Evolutionary conservation across 139 green algal genomes (phyloP), one percentile per base, ranked within the genome.

Genomic region (Limnomonas spitsbergensis): DNA sequence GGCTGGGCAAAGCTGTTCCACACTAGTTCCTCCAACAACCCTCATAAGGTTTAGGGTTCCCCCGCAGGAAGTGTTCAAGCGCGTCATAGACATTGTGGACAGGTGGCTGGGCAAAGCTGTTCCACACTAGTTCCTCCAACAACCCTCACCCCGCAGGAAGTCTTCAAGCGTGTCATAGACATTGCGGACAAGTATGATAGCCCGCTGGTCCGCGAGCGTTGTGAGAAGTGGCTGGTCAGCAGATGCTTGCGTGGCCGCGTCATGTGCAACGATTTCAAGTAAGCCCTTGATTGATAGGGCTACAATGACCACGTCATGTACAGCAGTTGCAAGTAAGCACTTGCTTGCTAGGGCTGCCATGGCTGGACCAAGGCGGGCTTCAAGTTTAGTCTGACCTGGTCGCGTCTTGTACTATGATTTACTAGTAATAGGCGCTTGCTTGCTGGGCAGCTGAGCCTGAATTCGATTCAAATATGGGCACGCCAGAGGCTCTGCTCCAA

Each of bases 131-230:
- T n/a, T n/a, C n/a, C n/a, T n/a, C n/a, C n/a, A n/a, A n/a, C n/a
- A n/a, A n/a, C n/a, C n/a, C n/a, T n/a, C n/a, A n/a, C n/a, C n/a
- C n/a, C n/a, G n/a, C 29, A 70, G 56, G 56, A 70, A 35, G 56
- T 38, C 4, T 70, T 70, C 56, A 70, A 70, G 29, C 56, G 56
- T 20, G 29, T 70, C 14, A 7, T 70, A 35, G 56, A 70, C 56
- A 70, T 70, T 14, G 56, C 56, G 27, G 56, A 70, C 56, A 70
- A 70, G 56, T 70, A 70, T 20, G 56, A 70, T 70, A 37, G 56
- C 56, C 56, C 56, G 7, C 56, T 70, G 34, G 67, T 74, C 24
- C 31, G 67, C 9, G 67, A 74, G 34, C 67, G 67, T 31, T 39
- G 67, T 31, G 67, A 74, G 34, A 74, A 74, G 24, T 74, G 67